Evolutionary conservation across 768 basidiomycete species (phyloP).

Genomic region (Galerina sulciceps): DNA sequence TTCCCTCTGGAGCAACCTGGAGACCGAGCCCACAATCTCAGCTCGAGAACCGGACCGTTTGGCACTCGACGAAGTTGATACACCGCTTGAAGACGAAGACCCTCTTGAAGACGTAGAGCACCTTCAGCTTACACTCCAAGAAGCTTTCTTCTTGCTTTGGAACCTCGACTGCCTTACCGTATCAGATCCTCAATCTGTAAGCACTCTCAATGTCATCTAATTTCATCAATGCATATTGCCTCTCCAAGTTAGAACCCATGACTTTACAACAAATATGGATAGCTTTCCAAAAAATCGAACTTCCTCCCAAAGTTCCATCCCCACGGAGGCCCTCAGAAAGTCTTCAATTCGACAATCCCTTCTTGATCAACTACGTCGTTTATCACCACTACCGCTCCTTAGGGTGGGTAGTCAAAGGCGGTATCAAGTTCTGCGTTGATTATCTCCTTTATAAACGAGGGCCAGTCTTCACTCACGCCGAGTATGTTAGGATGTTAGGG

Average conservation of each 20-base stretch:
- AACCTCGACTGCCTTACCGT: conserved; percentile 82
- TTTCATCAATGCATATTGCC: background rate
- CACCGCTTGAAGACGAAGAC: conserved; percentile 48
- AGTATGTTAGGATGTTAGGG: conserved; percentile 63
- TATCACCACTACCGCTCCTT: conserved; percentile 96
- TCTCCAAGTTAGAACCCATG: conserved; percentile 54
- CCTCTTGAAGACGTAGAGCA: conserved; percentile 81
- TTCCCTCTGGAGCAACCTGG: conserved; percentile 86
- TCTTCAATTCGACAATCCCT: conserved; percentile 85
- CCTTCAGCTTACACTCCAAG: conserved; percentile 86
- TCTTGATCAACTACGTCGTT: conserved; percentile 85
- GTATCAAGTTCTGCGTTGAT: conserved; percentile 97
- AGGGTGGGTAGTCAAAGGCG: conserved; percentile 96
- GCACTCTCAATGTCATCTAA: conserved; percentile 15
- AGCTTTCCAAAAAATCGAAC: conserved; percentile 61
- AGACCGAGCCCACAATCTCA: conserved; percentile 46
- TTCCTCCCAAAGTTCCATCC: conserved; percentile 42
- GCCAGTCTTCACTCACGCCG: conserved; percentile 93
- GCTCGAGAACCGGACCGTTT: conserved; percentile 19
- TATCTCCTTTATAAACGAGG: conserved; percentile 94
- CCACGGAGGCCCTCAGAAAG: conserved; percentile 16
- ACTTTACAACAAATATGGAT: conserved; percentile 63
- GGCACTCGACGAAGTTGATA: conserved; percentile 34
- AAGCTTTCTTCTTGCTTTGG: conserved; percentile 90
- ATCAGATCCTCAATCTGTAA: conserved; percentile 66